These are phyloP conservation scores for Aegilops speltoides DNA, from an alignment of 176 grass and related monocot genomes.

Conservation along the genomic window DNA sequence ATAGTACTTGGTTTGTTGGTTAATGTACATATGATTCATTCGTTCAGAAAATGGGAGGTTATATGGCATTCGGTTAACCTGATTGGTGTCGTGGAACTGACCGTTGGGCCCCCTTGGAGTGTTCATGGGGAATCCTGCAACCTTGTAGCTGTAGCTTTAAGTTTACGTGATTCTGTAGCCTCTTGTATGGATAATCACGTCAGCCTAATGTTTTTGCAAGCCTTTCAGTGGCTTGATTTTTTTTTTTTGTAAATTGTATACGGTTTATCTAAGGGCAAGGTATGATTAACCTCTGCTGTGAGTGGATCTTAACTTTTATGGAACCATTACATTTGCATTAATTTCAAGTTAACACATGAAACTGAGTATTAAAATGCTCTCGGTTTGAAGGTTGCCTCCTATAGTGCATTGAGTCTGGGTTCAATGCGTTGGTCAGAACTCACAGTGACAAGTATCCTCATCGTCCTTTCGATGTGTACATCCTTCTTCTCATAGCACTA, in stretches of 20 bases:
- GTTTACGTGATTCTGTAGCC: neutral
- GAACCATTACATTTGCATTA: neutral
- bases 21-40: neutral
- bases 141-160: neutral
- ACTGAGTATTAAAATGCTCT: neutral
- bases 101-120: neutral
- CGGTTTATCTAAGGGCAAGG: neutral
- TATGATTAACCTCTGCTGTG: neutral
- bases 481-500: neutral
- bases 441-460: neutral
- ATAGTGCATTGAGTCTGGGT: neutral
- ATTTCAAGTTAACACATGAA: neutral
- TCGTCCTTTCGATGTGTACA: neutral
- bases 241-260: neutral
- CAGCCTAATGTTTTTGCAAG: neutral
- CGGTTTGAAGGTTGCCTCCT: neutral
- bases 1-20: neutral
- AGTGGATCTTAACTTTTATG: neutral
- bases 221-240: neutral
- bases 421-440: neutral
- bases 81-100: neutral
- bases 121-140: neutral
- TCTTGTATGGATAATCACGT: neutral
- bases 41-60: too few relatives aligned
- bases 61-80: neutral